Evolutionary conservation across 1,284 basidiomycete species (phyloP).

Genomic region (Neotropicomus parvogracilis): DNA sequence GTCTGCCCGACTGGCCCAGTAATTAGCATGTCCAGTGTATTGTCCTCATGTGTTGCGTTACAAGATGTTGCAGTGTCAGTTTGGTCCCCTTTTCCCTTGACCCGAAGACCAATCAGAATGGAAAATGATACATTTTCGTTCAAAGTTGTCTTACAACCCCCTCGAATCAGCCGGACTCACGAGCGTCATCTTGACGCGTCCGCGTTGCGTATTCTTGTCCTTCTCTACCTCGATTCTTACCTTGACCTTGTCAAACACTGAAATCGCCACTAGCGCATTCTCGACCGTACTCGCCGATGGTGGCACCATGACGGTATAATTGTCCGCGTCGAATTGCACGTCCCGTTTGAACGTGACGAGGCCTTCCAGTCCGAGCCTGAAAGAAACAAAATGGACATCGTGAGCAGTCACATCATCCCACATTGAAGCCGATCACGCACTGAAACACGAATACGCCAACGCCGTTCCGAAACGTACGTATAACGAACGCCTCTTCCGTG

Average conservation of each 20-base stretch:
- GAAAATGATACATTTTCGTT: too few relatives aligned
- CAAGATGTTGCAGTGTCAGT: too few relatives aligned
- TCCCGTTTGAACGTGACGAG: conserved; percentile 91
- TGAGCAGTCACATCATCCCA: neutral
- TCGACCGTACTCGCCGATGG: conserved; percentile 13
- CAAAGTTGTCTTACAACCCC: conserved; percentile 29
- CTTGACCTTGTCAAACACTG: conserved; percentile 90
- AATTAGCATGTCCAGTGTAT: conserved; percentile 19
- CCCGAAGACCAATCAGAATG: neutral
- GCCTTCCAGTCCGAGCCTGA: conserved; percentile 89
- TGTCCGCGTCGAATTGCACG: conserved; percentile 86
- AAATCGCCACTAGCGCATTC: conserved; percentile 50
- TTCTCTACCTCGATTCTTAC: conserved; percentile 93
- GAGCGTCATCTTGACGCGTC: conserved; percentile 87
- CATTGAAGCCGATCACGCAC: conserved; percentile 48
- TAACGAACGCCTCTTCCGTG: conserved; percentile 90
- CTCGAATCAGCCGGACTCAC: conserved; percentile 67
- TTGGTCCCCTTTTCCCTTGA: too few relatives aligned
- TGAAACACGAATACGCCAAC: conserved; percentile 92
- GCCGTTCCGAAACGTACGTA: conserved; percentile 92
- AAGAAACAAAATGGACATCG: neutral
- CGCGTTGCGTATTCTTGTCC: conserved; percentile 91
- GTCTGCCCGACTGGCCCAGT: conserved; percentile 57
- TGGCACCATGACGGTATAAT: conserved; percentile 80
- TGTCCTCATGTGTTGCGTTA: too few relatives aligned